Base-by-base conservation (phyloP, 1,284 basidiomycete genomes). In the Grifola frondosa region DNA sequence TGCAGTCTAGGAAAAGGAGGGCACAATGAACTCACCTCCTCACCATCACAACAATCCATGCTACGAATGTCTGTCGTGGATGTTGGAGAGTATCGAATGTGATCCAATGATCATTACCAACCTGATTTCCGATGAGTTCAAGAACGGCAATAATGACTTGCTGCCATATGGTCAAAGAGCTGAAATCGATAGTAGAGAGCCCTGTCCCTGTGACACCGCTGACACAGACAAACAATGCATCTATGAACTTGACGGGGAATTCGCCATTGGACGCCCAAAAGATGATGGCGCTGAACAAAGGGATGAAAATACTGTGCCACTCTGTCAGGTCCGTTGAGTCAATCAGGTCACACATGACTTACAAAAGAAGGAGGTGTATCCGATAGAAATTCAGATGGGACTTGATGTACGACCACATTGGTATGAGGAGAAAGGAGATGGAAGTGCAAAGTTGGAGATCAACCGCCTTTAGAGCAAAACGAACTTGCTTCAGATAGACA, bases 201-300 rank as follows among this genome's bases (percentile, higher is more conserved):
- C 88, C 89, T 40, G 85, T 88, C 31, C 89, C 84, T 0, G 83
- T 85, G 64, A 86, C 80, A n/a, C 84, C 80, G 61, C 83, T 87
- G 53, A 88, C 72, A 49, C 80, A 88, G 50, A 78, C 70, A 65
- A 81, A 91, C 33, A 91, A 70, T 6, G 79, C 68, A 57, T 92
- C 89, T 54, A 88, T 74, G 60, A 85, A 89, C 6, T 67, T 52
- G 37, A 88, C 72, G 23, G 72, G 73, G 56, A 74, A 78, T 40
- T 66, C 59, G 24, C 82, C 83, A 70, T 85, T 87, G 59, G 75
- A 78, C 9, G 77, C 80, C 56, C 78, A 89, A 50, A 90, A 76
- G 44, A 91, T 77, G 30, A 58, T 73, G 16, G 88, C 83, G 48
- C 76, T 77, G 26, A 88, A 64, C 45, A 91, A 65, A 5, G 88